These are phyloP conservation scores for Lentinula novae-zelandiae DNA, from an alignment of 1,284 basidiomycete species.

Conservation along the genomic window DNA sequence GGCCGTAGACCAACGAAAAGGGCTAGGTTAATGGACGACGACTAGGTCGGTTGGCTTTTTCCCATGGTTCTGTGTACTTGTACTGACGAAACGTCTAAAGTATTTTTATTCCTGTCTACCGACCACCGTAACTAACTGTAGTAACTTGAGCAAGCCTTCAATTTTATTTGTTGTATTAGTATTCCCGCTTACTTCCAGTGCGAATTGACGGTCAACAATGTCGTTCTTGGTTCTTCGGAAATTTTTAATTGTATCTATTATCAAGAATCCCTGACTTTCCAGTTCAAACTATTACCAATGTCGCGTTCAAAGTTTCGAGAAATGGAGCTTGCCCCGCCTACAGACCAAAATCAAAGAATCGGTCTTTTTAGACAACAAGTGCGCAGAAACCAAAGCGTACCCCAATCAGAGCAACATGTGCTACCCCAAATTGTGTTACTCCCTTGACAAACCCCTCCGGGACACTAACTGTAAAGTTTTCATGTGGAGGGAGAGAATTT, in stretches of 20 bases:
- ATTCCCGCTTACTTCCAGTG: too few species aligned
- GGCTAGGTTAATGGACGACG: conserved; percentile 57
- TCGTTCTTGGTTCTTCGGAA: too few species aligned
- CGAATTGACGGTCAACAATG: too few species aligned
- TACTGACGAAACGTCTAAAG: background rate
- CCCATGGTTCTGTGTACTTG: background rate
- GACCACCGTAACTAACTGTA: background rate
- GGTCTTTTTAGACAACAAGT: background rate
- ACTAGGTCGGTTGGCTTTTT: conserved; percentile 20
- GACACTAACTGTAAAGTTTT: conserved; percentile 48
- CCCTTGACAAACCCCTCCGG: conserved; percentile 29
- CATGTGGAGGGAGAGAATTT: conserved; percentile 32
- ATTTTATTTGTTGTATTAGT: too few species aligned
- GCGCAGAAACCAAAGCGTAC: conserved; percentile 18
- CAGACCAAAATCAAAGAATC: background rate
- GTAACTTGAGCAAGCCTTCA: too few species aligned
- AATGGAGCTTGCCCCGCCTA: conserved; percentile 28
- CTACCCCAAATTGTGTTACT: conserved; percentile 34
- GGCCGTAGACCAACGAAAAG: conserved; percentile 58
- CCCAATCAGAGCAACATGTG: conserved; percentile 43
- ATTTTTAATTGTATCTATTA: background rate
- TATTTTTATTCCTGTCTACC: too few species aligned
- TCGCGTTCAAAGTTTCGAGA: conserved; percentile 22
- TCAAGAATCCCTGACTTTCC: background rate
- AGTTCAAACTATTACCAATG: background rate